Evolutionary conservation across 805 yeast genomes (phyloP).

Genomic region (Saccharomyces jurei): DNA sequence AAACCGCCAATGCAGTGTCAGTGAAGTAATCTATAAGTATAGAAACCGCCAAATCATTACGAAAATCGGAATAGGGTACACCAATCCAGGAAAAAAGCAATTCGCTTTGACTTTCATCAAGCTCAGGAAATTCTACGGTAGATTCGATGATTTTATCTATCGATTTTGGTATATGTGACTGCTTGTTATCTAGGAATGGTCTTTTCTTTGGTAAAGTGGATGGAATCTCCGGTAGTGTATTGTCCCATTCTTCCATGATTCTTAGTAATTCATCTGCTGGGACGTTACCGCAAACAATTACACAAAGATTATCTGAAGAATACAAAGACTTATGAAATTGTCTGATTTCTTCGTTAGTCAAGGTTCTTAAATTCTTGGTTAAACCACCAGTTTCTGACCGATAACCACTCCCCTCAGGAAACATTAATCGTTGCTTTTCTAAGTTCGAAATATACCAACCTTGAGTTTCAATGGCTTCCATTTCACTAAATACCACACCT

Average conservation of each 20-base stretch:
- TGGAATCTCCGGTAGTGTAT: slow-evolving; percentile 37
- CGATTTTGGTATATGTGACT: slow-evolving; percentile 39
- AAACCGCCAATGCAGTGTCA: slow-evolving; percentile 66
- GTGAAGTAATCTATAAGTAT: slow-evolving; percentile 67
- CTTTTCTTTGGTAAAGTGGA: slow-evolving; percentile 35
- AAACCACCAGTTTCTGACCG: slow-evolving; percentile 92
- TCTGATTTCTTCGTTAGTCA: slow-evolving; percentile 67
- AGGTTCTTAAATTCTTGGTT: slow-evolving; percentile 61
- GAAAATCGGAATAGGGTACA: slow-evolving; percentile 46
- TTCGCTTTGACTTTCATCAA: slow-evolving; percentile 79
- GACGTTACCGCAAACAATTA: slow-evolving; percentile 80
- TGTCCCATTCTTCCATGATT: slow-evolving; percentile 55
- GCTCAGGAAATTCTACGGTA: slow-evolving; percentile 75
- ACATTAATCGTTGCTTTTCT: slow-evolving; percentile 51
- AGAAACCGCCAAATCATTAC: slow-evolving; percentile 60
- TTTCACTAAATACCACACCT: slow-evolving; percentile 95
- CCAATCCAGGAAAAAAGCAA: slow-evolving; percentile 74
- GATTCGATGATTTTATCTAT: slow-evolving; percentile 37
- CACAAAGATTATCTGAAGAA: slow-evolving; percentile 75
- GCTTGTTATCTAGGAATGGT: slow-evolving; percentile 67
- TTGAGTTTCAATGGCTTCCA: slow-evolving; percentile 86
- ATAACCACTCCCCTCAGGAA: slow-evolving; percentile 61
- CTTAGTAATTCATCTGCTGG: slow-evolving; percentile 62
- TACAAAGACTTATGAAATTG: slow-evolving; percentile 65
- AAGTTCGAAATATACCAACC: slow-evolving; percentile 59